phyloP scores from a whole-genome alignment of 345 rosid species.

The Rhodamnia argentea region DNA sequence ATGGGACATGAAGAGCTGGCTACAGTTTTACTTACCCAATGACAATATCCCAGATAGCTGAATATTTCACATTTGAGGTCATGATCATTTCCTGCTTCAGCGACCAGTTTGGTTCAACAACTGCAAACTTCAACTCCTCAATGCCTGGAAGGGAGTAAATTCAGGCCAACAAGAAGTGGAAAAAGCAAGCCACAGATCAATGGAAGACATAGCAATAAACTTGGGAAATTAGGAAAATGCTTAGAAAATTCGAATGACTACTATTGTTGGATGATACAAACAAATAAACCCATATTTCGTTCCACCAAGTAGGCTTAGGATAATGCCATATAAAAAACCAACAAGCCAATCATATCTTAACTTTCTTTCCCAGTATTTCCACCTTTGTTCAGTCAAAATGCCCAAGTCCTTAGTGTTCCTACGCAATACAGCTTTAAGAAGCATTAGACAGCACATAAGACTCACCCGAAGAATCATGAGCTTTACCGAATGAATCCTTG shows the following conservation, averaged over 20 bases:
- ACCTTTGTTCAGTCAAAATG: background rate
- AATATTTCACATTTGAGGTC: conserved; percentile 55
- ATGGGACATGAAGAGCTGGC: background rate
- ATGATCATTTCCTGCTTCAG: conserved; percentile 50
- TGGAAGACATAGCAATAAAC: conserved; percentile 5
- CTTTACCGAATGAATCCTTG: conserved; percentile 26
- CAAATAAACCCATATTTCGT: background rate
- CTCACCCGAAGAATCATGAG: conserved; percentile 38
- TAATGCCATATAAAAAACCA: background rate
- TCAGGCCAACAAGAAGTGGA: background rate
- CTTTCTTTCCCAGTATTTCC: background rate
- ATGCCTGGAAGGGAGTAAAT: conserved; percentile 31
- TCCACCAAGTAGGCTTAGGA: background rate
- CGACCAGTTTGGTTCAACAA: conserved; percentile 59
- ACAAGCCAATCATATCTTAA: background rate
- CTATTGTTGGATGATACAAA: background rate
- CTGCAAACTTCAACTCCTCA: conserved; percentile 72
- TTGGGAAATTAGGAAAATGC: background rate
- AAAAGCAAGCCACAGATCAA: conserved; percentile 1
- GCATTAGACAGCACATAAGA: background rate
- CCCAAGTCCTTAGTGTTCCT: background rate
- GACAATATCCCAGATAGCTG: conserved; percentile 38
- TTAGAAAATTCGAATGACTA: background rate
- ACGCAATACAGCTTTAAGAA: background rate
- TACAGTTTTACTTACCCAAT: conserved; percentile 38